phyloP scores from a whole-genome alignment of 2,329 filamentous ascomycete genomes.

The Botrytis elliptica region DNA sequence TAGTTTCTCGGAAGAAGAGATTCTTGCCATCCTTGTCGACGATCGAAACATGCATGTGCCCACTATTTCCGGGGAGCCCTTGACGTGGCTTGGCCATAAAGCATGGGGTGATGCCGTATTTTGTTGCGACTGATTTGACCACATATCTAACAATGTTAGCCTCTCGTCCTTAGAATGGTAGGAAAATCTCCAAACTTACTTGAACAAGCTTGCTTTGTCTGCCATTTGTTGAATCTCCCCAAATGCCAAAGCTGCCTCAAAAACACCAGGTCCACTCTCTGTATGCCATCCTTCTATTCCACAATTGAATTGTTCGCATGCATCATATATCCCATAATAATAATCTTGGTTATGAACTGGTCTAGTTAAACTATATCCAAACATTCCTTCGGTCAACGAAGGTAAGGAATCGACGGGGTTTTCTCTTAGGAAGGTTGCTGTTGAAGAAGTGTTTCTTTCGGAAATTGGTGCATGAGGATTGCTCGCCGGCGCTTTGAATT shows the following conservation, averaged over 20 bases:
- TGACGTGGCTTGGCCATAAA: conserved; percentile 98
- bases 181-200: conserved; percentile 48
- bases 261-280: conserved; percentile 89
- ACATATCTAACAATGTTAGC: conserved; percentile 56
- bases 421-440: conserved; percentile 69
- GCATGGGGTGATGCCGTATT: conserved; percentile 89
- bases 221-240: conserved; percentile 87
- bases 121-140: conserved; percentile 83
- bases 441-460: conserved; percentile 63
- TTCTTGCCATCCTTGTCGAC: conserved; percentile 80
- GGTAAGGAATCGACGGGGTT: conserved; percentile 75
- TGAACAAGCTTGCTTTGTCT: conserved; percentile 88
- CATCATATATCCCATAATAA: conserved; percentile 83
- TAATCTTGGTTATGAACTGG: conserved; percentile 90
- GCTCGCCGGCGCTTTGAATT: conserved; percentile 68
- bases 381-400: conserved; percentile 88
- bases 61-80: conserved; percentile 89
- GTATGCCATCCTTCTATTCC: conserved; percentile 95
- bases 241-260: conserved; percentile 92
- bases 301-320: conserved; percentile 74
- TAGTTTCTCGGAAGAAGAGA: conserved; percentile 70
- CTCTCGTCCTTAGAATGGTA: not conserved
- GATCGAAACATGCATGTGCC: conserved; percentile 92
- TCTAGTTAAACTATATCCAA: conserved; percentile 85
- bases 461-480: conserved; percentile 45